A percentile compares a stretch with the other conserved stretches of the same genome.
These are phyloP conservation scores for Podospora pseudopauciseta DNA, from an alignment of 495 filamentous ascomycete genomes.

Conservation along the genomic window DNA sequence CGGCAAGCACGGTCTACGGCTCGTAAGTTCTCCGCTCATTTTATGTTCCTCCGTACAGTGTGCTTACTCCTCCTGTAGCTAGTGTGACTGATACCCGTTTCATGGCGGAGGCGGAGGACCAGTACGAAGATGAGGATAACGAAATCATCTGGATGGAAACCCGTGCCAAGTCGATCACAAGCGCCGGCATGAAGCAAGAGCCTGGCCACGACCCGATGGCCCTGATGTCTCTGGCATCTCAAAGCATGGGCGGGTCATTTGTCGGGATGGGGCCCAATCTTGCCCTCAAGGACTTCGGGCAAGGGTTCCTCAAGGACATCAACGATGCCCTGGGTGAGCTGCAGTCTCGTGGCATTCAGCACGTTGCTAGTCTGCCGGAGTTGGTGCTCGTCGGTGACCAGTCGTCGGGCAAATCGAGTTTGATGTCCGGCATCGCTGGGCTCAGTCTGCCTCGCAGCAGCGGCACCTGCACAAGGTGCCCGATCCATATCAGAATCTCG, in stretches of 20 bases:
- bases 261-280: conserved; percentile 29
- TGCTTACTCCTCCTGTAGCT: neutral
- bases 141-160: neutral
- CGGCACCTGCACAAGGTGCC: conserved; percentile 73
- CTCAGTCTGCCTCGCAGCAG: conserved; percentile 67
- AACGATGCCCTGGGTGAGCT: conserved; percentile 48
- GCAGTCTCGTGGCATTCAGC: conserved; percentile 46
- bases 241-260: conserved; percentile 26
- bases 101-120: neutral
- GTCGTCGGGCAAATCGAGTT: conserved; percentile 71
- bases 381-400: conserved; percentile 80
- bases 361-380: conserved; percentile 63
- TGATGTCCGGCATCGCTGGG: conserved; percentile 78
- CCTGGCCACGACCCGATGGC: neutral
- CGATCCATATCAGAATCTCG: conserved; percentile 70
- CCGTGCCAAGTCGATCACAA: neutral
- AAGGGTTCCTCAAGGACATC: conserved; percentile 40
- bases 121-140: neutral
- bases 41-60: neutral
- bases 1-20: neutral
- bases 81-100: neutral
- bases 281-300: conserved; percentile 40
- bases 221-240: neutral
- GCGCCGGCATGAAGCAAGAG: neutral
- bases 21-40: neutral